Evolutionary conservation across 176 grass and related monocot genomes (phyloP).

Genomic region (Miscanthus lutarioriparius): DNA sequence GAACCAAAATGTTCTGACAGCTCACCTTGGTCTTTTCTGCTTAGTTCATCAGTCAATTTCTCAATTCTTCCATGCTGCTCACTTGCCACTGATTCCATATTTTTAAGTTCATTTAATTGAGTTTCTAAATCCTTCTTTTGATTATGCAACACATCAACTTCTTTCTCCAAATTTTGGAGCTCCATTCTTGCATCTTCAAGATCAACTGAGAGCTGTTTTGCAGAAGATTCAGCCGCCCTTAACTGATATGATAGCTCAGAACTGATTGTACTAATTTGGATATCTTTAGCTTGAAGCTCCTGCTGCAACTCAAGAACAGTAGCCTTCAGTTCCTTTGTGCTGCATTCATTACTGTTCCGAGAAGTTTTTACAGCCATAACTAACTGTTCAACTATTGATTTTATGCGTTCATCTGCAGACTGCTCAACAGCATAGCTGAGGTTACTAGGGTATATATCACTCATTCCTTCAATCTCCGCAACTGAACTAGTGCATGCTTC

Average conservation of each 20-base stretch:
- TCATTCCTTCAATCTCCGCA: constrained; percentile 62
- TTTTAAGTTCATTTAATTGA: constrained; percentile 61
- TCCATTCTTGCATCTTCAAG: constrained; percentile 58
- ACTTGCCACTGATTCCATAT: constrained; percentile 50
- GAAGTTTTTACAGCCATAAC: constrained; percentile 44
- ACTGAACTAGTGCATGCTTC: constrained; percentile 73
- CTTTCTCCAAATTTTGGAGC: constrained; percentile 69
- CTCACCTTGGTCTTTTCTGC: constrained; percentile 91
- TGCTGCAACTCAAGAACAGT: constrained; percentile 77
- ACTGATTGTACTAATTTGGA: constrained; percentile 67
- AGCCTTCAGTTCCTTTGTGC: constrained; percentile 74
- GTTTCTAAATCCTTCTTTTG: constrained; percentile 62
- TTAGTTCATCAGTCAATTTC: constrained; percentile 69
- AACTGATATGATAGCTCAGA: constrained; percentile 85
- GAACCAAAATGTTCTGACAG: constrained; percentile 11
- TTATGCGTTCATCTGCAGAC: constrained; percentile 57
- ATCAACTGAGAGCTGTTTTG: constrained; percentile 47
- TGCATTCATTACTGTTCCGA: constrained; percentile 51
- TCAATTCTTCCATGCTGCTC: constrained; percentile 67
- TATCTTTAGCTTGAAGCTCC: constrained; percentile 81
- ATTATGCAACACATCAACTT: constrained; percentile 61
- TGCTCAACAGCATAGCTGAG: constrained; percentile 33
- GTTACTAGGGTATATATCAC: constrained; percentile 31
- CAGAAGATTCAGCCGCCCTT: constrained; percentile 62
- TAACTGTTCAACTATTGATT: constrained; percentile 61